Evolutionary conservation across 2,329 filamentous ascomycete genomes (phyloP).

Genomic region (Fusarium azukiicola): DNA sequence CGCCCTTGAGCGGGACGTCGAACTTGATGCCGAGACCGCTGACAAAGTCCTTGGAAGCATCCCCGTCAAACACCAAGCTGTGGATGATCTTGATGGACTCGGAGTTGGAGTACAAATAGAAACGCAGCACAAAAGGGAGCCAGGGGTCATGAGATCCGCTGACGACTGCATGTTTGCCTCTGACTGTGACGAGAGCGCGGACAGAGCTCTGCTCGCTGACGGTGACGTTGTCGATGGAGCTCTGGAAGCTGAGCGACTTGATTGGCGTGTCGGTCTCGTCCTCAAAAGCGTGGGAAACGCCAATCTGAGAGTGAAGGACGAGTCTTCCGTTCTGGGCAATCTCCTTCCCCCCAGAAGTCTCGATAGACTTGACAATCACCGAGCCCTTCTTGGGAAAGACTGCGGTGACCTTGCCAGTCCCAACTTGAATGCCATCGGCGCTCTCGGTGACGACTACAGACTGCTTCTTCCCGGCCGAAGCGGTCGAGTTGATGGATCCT

Average conservation of each 20-base stretch:
- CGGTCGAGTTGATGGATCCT: slow-evolving; percentile 40
- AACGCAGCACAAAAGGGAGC: slow-evolving; percentile 74
- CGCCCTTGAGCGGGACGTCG: slow-evolving; percentile 73
- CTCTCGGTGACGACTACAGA: slow-evolving; percentile 44
- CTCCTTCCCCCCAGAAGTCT: slow-evolving; percentile 64
- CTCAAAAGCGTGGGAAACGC: slow-evolving; percentile 60
- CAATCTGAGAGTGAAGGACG: slow-evolving; percentile 74
- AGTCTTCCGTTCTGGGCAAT: slow-evolving; percentile 72
- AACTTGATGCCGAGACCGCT: slow-evolving; percentile 76
- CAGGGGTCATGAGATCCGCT: slow-evolving; percentile 64
- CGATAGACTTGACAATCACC: slow-evolving; percentile 64
- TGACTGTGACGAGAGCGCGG: slow-evolving; percentile 69
- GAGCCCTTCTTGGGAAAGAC: slow-evolving; percentile 68
- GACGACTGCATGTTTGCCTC: slow-evolving; percentile 61
- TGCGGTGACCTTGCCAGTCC: slow-evolving; percentile 68
- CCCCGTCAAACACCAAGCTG: slow-evolving; percentile 76
- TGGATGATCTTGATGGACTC: slow-evolving; percentile 77
- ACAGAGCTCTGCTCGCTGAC: slow-evolving; percentile 64
- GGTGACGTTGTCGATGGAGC: slow-evolving; percentile 72
- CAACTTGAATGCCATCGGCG: slow-evolving; percentile 60
- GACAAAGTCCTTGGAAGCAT: slow-evolving; percentile 73
- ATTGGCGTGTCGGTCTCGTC: slow-evolving; percentile 56
- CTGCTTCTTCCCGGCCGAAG: slow-evolving; percentile 14
- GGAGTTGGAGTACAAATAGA: slow-evolving; percentile 79
- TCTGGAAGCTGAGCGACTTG: slow-evolving; percentile 69